phyloP scores from a whole-genome alignment of 352 stramenopile genomes.

The Globisporangium irregulare region DNA sequence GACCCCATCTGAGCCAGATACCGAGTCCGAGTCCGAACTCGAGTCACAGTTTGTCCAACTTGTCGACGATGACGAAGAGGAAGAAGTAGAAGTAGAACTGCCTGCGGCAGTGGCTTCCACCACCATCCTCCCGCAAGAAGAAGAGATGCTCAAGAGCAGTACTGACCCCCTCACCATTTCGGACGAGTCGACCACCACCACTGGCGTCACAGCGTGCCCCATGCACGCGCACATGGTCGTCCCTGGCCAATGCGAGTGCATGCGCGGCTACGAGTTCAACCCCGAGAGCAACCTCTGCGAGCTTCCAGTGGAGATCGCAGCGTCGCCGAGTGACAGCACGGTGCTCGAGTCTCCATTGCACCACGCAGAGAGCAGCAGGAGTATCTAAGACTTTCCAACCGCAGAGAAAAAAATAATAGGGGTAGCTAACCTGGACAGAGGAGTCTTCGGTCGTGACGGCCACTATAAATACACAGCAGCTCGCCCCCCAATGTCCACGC shows the following conservation, averaged over 20 bases:
- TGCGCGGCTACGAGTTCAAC: conserved; percentile 35
- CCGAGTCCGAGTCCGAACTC: neutral
- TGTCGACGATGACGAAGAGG: neutral
- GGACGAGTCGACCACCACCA: neutral
- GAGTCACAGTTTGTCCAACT: neutral
- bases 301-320: conserved; percentile 3
- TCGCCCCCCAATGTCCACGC: neutral
- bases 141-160: neutral
- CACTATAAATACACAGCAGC: conserved; percentile 7
- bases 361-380: conserved; percentile 5
- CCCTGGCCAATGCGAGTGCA: conserved; percentile 44
- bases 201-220: conserved; percentile 26
- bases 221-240: conserved; percentile 26
- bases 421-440: neutral
- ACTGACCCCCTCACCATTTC: neutral
- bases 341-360: neutral
- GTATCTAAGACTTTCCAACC: neutral
- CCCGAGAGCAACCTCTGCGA: conserved; percentile 29
- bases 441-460: neutral
- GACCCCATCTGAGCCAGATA: neutral
- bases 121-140: neutral
- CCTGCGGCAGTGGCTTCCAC: neutral
- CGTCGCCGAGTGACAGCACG: neutral
- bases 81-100: neutral
- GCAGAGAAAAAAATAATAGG: neutral